A percentile compares a stretch with the other conserved stretches of the same genome.
These are phyloP conservation scores for Auricularia heimuer DNA, from an alignment of 768 basidiomycete species.

Conservation along the genomic window DNA sequence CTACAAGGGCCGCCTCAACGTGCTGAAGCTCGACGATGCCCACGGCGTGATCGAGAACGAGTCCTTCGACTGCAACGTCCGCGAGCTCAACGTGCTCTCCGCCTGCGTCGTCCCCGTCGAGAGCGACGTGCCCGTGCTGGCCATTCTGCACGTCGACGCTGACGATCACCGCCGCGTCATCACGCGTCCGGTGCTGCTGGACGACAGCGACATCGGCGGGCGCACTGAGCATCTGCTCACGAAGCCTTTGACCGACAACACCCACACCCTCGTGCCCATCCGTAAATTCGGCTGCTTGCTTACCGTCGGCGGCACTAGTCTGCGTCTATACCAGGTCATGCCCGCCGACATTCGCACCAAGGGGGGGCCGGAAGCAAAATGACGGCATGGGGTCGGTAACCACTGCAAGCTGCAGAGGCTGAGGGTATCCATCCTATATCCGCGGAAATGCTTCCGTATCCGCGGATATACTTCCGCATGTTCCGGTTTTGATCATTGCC, in stretches of 20 bases:
- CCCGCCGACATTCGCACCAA: background rate
- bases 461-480: too few relatives aligned
- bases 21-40: conserved; percentile 41
- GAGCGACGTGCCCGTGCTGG: conserved; percentile 37
- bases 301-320: background rate
- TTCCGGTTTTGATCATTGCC: too few relatives aligned
- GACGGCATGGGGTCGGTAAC: too few relatives aligned
- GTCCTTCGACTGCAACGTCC: conserved; percentile 35
- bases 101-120: conserved; percentile 48
- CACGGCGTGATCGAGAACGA: conserved; percentile 4
- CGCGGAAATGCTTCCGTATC: too few relatives aligned
- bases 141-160: conserved; percentile 60
- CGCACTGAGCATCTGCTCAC: conserved; percentile 26
- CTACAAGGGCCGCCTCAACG: conserved; percentile 61
- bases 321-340: background rate
- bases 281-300: conserved; percentile 16
- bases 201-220: conserved; percentile 15
- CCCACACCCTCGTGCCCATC: conserved; percentile 7
- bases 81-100: conserved; percentile 59
- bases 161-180: conserved; percentile 23
- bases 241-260: conserved; percentile 4
- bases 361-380: too few relatives aligned
- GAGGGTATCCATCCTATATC: too few relatives aligned
- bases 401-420: too few relatives aligned
- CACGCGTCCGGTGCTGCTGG: conserved; percentile 10